These are phyloP conservation scores for Bretschneidera sinensis DNA, from an alignment of 345 rosid genomes.

Conservation along the genomic window DNA sequence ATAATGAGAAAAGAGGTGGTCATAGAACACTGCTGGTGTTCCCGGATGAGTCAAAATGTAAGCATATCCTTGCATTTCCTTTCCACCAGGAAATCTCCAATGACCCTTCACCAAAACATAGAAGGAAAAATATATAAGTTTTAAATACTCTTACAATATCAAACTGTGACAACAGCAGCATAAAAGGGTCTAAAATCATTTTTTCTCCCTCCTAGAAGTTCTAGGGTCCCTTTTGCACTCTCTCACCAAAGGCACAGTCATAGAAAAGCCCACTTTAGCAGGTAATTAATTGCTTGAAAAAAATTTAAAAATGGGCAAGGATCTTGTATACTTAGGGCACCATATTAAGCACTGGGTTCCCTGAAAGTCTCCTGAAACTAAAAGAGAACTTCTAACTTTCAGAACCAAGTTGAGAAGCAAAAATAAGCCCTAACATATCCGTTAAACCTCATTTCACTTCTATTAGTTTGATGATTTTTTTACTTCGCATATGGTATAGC, in stretches of 20 bases:
- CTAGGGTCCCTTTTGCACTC: not conserved
- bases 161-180: not conserved
- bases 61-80: constrained; percentile 98
- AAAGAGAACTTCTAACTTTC: no score
- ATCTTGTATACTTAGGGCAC: not conserved
- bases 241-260: not conserved
- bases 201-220: not conserved
- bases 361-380: no score
- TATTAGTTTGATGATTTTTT: not conserved
- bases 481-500: no score
- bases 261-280: not conserved
- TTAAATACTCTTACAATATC: no score
- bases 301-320: not conserved
- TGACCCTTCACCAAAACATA: constrained; percentile 53
- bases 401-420: no score
- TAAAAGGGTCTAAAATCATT: not conserved
- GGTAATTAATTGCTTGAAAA: not conserved
- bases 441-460: not conserved
- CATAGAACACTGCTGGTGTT: constrained; percentile 88
- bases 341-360: no score
- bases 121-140: no score
- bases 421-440: not conserved
- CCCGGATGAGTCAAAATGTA: constrained; percentile 97
- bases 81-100: constrained; percentile 95
- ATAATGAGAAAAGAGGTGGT: constrained; percentile 72